Evolutionary conservation across 371 early-diverging fungal species (phyloP).

Genomic region (Nosema granulosis): DNA sequence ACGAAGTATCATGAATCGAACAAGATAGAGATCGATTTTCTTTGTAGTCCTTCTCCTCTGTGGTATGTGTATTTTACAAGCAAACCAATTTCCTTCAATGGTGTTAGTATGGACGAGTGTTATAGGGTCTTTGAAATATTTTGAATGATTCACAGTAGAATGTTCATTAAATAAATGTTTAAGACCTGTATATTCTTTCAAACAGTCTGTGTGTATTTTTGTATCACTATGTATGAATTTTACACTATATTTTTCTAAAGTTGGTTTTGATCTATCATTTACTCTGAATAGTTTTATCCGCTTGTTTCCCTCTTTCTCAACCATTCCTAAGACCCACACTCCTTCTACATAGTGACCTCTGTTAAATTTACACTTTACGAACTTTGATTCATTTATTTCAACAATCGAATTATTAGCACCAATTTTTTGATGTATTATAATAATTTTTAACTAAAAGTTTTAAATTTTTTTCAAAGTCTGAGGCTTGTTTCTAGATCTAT

Average conservation of each 20-base stretch:
- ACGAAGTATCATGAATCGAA: not conserved
- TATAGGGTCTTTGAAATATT: not conserved
- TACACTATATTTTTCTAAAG: too few species aligned
- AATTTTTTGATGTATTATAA: too few species aligned
- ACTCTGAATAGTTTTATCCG: too few species aligned
- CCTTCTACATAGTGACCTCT: not conserved
- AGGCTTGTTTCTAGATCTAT: too few species aligned
- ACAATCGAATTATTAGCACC: not conserved
- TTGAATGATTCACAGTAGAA: not conserved
- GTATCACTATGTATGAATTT: too few species aligned
- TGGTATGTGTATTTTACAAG: too few species aligned
- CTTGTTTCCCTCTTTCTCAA: too few species aligned
- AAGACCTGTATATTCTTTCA: too few species aligned
- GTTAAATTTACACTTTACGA: not conserved
- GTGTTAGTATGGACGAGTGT: conserved; percentile 8
- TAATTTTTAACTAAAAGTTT: too few species aligned
- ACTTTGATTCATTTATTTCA: not conserved
- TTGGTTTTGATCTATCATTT: too few species aligned
- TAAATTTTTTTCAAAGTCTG: too few species aligned
- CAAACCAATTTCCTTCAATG: conserved; percentile 11
- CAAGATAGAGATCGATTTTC: not conserved
- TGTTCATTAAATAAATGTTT: not conserved
- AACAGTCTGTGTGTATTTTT: too few species aligned
- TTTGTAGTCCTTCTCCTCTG: not conserved
- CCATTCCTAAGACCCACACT: not conserved